A percentile compares a stretch with the other conserved stretches of the same genome.
Evolutionary conservation across 2,329 filamentous ascomycete species (phyloP).

Genomic region (Alternaria alternata): DNA sequence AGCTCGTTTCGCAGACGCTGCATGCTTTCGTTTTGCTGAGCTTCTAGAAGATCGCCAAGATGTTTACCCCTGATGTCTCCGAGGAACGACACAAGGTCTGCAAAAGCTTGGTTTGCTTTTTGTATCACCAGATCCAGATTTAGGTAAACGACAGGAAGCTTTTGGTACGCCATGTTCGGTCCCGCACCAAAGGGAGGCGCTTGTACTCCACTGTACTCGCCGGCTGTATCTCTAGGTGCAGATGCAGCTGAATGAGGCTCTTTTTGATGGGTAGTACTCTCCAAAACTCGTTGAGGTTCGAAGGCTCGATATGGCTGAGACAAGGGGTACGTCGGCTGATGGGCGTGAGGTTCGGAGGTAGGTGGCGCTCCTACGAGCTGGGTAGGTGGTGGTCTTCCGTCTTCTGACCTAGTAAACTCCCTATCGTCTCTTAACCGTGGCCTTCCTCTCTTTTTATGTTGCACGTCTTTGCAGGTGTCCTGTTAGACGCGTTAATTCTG

Average conservation of each 20-base stretch:
- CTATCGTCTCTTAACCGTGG: conserved; percentile 74
- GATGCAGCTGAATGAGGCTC: conserved; percentile 26
- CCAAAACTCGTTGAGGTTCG: conserved; percentile 34
- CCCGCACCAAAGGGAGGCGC: conserved; percentile 32
- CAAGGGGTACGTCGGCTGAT: conserved; percentile 32
- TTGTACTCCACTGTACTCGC: conserved; percentile 26
- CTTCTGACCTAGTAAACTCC: conserved; percentile 43
- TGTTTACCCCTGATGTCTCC: conserved; percentile 51
- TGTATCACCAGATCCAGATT: conserved; percentile 59
- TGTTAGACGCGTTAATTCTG: conserved; percentile 48
- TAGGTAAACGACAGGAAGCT: conserved; percentile 52
- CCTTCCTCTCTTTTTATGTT: conserved; percentile 84
- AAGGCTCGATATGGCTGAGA: conserved; percentile 32
- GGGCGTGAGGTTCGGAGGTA: conserved; percentile 29
- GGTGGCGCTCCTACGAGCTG: conserved; percentile 36
- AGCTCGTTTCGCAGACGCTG: conserved; percentile 55
- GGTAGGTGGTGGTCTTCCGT: conserved; percentile 36
- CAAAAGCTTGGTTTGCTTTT: conserved; percentile 56
- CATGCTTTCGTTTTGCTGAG: conserved; percentile 53
- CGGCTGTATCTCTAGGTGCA: conserved; percentile 24
- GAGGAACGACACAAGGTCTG: conserved; percentile 52
- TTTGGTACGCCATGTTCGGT: conserved; percentile 39
- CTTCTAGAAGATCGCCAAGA: conserved; percentile 55
- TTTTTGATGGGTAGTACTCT: conserved; percentile 26
- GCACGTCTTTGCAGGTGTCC: conserved; percentile 81